A percentile compares a stretch with the other conserved stretches of the same genome.
Conservation (phyloP, 768 basidiomycete genomes). For the Psilocybe subaeruginosa region DNA sequence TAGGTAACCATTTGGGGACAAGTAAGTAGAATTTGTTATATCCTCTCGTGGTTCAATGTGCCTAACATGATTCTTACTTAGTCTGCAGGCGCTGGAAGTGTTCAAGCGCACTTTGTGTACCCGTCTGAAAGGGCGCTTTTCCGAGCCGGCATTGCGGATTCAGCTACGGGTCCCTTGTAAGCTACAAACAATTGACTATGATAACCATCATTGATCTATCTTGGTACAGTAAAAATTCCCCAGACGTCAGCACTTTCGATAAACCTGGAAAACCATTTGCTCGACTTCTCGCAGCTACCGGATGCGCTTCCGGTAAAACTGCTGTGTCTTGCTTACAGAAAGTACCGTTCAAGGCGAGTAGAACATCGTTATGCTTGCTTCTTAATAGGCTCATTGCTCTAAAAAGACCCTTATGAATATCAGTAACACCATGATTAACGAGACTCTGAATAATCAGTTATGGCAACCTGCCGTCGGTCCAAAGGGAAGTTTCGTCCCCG, state of each 20-base stretch:
- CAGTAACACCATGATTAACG: constrained; percentile 46
- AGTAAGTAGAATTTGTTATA: constrained; percentile 25
- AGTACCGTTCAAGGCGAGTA: constrained; percentile 45
- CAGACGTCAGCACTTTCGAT: constrained; percentile 47
- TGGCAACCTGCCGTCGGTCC: constrained; percentile 63
- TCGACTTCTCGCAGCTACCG: constrained; percentile 47
- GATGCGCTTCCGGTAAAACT: constrained; percentile 40
- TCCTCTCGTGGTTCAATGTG: neutral
- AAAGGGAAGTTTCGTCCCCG: constrained; percentile 48
- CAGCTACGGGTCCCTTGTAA: constrained; percentile 57
- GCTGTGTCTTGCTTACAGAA: constrained; percentile 48
- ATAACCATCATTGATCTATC: neutral
- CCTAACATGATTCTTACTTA: constrained; percentile 13
- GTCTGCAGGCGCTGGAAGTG: constrained; percentile 57
- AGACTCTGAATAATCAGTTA: constrained; percentile 52
- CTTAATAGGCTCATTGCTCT: neutral
- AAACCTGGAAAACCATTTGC: constrained; percentile 53
- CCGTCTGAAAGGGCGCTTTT: constrained; percentile 41
- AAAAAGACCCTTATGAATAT: constrained; percentile 50
- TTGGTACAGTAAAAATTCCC: constrained; percentile 50
- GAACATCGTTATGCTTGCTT: neutral
- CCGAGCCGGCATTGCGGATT: constrained; percentile 56
- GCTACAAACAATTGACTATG: constrained; percentile 17
- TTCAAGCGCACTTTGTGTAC: constrained; percentile 49
- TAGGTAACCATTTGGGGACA: constrained; percentile 65